Evolutionary conservation across 2,329 filamentous ascomycete species (phyloP), one percentile per base, ranked within the genome.

Genomic region (Pseudofabraea citricarpa): DNA sequence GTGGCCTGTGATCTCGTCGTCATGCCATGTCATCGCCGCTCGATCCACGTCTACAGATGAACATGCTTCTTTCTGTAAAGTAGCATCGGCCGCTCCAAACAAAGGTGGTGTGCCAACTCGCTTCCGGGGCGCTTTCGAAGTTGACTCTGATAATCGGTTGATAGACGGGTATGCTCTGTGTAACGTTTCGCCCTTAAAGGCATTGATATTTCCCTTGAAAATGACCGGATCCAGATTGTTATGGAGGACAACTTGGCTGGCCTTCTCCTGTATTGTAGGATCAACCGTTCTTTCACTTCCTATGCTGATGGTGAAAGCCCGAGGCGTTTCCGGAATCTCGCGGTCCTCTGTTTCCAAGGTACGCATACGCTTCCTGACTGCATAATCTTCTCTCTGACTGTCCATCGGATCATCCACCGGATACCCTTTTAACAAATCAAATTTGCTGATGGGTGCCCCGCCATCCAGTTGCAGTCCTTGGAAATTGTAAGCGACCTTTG

Each of bases 1-100:
- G 59, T 83, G 81, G 21, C 83, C 70, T 2, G 81, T 84, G 47
- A 85, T 84, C 56, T 84, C 81, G 52, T 83, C 75, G 50, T 83
- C 78, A 54, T 79, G 79, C 81, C 81, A 85, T 2, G 81, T 84
- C 41, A 83, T 65, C 3, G 77, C 72, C 6, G 79, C 77, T 26
- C 78, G 70, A 20, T 59, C 57, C 1, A 50, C 46, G 40, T 60
- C 56, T 8, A 60, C 31, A 21, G 54, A 47, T 15, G 23, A 44
- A 18, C 15, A 33, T 18, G 45, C 47, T 19, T 44, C 45, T 6
- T 21, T 23, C 20, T 52, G 45, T 10, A 21, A 22, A 8, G 22
- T 43, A 5, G 36, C 39, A 18, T 47, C 44, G 18, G 36, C 36
- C 21, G 44, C 23, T 3, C 40, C 42, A 33, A 29, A 41, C 3